A percentile compares a stretch with the other conserved stretches of the same genome.
Evolutionary conservation across 108 stramenopile species (phyloP).

Genomic region (Chaetoceros muelleri): DNA sequence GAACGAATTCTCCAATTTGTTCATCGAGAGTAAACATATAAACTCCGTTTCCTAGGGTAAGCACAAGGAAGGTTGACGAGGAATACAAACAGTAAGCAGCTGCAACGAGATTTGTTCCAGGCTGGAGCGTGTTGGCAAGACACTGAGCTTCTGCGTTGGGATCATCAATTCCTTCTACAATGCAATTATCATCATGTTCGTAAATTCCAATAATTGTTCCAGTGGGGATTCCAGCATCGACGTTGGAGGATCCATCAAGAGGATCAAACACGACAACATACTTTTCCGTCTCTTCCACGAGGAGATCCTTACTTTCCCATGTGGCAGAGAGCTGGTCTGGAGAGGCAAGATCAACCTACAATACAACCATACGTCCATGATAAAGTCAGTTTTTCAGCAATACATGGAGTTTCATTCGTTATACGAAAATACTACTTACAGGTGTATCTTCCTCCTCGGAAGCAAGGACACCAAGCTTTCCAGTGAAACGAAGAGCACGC

Average conservation of each 20-base stretch:
- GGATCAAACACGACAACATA: conserved; percentile 92
- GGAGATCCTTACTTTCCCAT: conserved; percentile 4
- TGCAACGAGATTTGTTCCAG: conserved; percentile 86
- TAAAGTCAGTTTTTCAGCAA: too few relatives aligned
- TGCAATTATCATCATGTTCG: conserved; percentile 62
- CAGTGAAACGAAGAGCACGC: conserved; percentile 85
- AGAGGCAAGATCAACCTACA: conserved; percentile 13
- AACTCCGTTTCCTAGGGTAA: conserved; percentile 79
- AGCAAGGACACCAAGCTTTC: conserved; percentile 62
- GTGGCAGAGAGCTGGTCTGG: background rate
- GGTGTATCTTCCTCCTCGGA: conserved; percentile 75
- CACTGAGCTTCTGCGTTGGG: conserved; percentile 45
- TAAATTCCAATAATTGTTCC: conserved; percentile 92
- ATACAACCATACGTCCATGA: too few relatives aligned
- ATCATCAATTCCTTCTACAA: conserved; percentile 49
- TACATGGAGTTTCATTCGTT: too few relatives aligned
- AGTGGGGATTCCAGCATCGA: conserved; percentile 96
- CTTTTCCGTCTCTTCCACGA: conserved; percentile 44
- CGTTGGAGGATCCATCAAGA: conserved; percentile 95
- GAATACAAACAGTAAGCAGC: conserved; percentile 96
- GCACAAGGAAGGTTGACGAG: conserved; percentile 88
- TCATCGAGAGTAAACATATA: conserved; percentile 96
- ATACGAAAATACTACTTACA: conserved; percentile 27
- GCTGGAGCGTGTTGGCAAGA: conserved; percentile 79
- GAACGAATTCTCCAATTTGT: conserved; percentile 89